A percentile compares a stretch with the other conserved stretches of the same genome.
Conservation (phyloP, 768 basidiomycete genomes). For the Hirschioporus abietinus region DNA sequence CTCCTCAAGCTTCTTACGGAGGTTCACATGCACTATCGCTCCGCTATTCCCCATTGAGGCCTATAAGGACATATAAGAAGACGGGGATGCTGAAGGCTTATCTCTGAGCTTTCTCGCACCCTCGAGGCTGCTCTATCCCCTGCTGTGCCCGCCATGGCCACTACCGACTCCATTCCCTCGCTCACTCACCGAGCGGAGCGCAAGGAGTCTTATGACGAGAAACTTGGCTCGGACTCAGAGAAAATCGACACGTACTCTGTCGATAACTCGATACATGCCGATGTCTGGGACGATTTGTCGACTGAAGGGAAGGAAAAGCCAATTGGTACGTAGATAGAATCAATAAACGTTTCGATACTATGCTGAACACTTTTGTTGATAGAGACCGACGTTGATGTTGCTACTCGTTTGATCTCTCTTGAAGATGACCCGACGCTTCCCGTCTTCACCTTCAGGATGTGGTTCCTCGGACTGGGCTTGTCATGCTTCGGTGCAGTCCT, state of each 20-base stretch:
- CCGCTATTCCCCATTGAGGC: neutral
- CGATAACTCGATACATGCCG: slow-evolving; percentile 21
- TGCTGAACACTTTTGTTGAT: neutral
- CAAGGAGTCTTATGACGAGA: slow-evolving; percentile 16
- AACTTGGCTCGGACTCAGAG: slow-evolving; percentile 3
- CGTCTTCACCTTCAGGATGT: slow-evolving; percentile 49
- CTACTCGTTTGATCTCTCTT: slow-evolving; percentile 44
- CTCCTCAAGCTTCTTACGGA: neutral
- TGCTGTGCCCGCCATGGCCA: neutral
- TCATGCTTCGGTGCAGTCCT: slow-evolving; percentile 52
- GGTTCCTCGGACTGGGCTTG: slow-evolving; percentile 50
- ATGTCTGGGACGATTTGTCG: slow-evolving; percentile 35
- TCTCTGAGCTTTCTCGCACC: neutral
- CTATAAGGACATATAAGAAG: neutral
- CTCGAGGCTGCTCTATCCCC: neutral
- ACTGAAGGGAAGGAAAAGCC: slow-evolving; percentile 44
- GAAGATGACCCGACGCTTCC: slow-evolving; percentile 44
- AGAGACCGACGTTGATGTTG: slow-evolving; percentile 44
- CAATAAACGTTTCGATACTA: neutral
- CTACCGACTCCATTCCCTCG: neutral
- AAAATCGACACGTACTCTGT: slow-evolving; percentile 11
- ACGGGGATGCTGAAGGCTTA: neutral
- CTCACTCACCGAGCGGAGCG: neutral
- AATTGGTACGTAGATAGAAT: slow-evolving; percentile 29
- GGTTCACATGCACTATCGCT: neutral